phyloP scores from a whole-genome alignment of 2,329 filamentous ascomycete species.

The Geosmithia flava region DNA sequence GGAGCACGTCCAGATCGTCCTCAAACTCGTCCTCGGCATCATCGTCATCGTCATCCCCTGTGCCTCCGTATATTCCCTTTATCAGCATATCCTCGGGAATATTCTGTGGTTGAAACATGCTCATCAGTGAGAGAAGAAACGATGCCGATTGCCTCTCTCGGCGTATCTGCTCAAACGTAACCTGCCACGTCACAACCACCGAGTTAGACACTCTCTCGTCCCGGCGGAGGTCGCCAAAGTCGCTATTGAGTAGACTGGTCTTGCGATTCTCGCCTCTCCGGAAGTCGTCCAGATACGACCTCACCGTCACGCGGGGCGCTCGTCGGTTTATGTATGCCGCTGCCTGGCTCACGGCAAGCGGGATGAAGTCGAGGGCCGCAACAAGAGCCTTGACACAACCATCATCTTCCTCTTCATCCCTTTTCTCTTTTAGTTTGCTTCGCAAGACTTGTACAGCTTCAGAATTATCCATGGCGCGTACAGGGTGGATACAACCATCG shows the following conservation, averaged over 20 bases:
- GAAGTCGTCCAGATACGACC: neutral
- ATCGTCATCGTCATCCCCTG: neutral
- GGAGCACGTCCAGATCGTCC: neutral
- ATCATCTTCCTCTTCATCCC: no score
- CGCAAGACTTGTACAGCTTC: neutral
- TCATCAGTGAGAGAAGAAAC: slow-evolving; percentile 30
- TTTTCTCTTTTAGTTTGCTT: neutral
- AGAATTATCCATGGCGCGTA: neutral
- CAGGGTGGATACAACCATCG: neutral
- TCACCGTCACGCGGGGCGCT: neutral
- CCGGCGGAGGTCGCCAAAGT: slow-evolving; percentile 5
- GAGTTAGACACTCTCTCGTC: slow-evolving; percentile 10
- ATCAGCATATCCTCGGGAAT: slow-evolving; percentile 15
- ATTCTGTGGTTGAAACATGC: slow-evolving; percentile 28
- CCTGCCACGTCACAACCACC: slow-evolving; percentile 13
- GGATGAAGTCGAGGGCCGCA: neutral
- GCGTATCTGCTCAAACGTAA: slow-evolving; percentile 20
- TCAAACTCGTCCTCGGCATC: neutral
- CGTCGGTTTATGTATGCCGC: neutral
- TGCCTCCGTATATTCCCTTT: neutral
- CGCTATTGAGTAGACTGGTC: slow-evolving; percentile 7
- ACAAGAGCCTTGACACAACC: no score
- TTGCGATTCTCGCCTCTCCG: neutral
- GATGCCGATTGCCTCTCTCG: slow-evolving; percentile 18
- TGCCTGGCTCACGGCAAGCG: neutral